Conservation (phyloP, 805 yeast genomes). For the Candida coleopterorum region DNA sequence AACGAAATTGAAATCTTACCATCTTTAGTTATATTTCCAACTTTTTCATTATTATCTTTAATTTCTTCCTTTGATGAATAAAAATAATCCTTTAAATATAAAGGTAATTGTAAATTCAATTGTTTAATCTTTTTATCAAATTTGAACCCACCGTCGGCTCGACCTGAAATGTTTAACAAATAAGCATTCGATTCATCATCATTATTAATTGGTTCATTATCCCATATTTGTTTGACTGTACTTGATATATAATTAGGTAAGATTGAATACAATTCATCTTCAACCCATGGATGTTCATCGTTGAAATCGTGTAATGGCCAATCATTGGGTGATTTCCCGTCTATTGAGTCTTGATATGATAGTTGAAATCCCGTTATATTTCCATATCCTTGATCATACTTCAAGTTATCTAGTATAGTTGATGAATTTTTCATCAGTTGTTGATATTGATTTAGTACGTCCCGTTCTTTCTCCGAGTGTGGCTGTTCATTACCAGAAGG, state of each 20-base stretch:
- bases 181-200: slow-evolving; percentile 22
- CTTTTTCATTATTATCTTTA: slow-evolving; percentile 16
- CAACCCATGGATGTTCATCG: slow-evolving; percentile 40
- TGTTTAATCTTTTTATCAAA: slow-evolving; percentile 11
- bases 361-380: slow-evolving; percentile 69
- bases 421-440: slow-evolving; percentile 15
- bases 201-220: slow-evolving; percentile 12
- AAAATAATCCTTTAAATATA: slow-evolving; percentile 26
- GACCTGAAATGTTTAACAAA: slow-evolving; percentile 33
- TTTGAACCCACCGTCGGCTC: slow-evolving; percentile 29
- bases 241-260: slow-evolving; percentile 55
- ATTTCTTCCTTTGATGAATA: slow-evolving; percentile 16
- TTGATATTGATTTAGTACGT: slow-evolving; percentile 22
- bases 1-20: slow-evolving; percentile 25
- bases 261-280: slow-evolving; percentile 49
- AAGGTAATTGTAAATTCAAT: slow-evolving; percentile 21
- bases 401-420: slow-evolving; percentile 30
- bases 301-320: slow-evolving; percentile 53
- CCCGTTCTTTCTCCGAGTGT: slow-evolving; percentile 20
- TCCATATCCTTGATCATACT: slow-evolving; percentile 54
- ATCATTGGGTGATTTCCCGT: slow-evolving; percentile 41
- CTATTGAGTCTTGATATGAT: slow-evolving; percentile 55
- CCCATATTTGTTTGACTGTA: slow-evolving; percentile 54
- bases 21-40: slow-evolving; percentile 26
- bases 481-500: slow-evolving; percentile 28